phyloP scores from a whole-genome alignment of 768 basidiomycete genomes.

The Gymnopilus junonius region DNA sequence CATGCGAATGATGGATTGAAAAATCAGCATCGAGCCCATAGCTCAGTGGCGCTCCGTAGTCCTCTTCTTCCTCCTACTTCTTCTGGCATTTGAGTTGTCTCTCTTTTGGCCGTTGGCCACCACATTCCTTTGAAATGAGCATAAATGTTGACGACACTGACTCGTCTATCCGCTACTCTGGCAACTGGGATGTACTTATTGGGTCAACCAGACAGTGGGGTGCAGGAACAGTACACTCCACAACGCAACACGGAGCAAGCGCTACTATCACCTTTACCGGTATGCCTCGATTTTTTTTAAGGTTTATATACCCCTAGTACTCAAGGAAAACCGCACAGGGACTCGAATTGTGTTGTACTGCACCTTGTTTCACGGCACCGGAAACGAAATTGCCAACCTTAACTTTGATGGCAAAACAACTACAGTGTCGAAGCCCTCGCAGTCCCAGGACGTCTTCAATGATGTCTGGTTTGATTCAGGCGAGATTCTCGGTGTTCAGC shows the following conservation, averaged over 20 bases:
- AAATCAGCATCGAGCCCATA: neutral
- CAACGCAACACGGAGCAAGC: neutral
- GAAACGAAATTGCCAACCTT: slow-evolving; percentile 1
- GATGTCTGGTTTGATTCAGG: slow-evolving; percentile 4
- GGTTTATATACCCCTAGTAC: neutral
- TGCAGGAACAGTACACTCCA: neutral
- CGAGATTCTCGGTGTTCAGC: neutral
- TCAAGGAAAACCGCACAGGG: neutral
- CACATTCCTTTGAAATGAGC: slow-evolving; percentile 7
- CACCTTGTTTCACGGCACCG: neutral
- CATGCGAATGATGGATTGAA: neutral
- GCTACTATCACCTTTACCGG: neutral
- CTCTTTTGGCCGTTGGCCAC: slow-evolving; percentile 1
- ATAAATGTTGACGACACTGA: neutral
- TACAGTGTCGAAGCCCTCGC: neutral
- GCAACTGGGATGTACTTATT: neutral
- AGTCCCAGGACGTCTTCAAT: neutral
- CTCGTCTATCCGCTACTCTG: neutral
- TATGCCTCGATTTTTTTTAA: neutral
- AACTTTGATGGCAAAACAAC: neutral
- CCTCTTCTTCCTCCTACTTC: neutral
- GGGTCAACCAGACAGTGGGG: slow-evolving; percentile 2
- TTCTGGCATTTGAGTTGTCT: neutral
- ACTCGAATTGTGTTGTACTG: slow-evolving; percentile 2
- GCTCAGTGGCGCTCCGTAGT: neutral